These are phyloP conservation scores for Globisporangium heterothallicum DNA, from an alignment of 352 stramenopile genomes.

Conservation along the genomic window DNA sequence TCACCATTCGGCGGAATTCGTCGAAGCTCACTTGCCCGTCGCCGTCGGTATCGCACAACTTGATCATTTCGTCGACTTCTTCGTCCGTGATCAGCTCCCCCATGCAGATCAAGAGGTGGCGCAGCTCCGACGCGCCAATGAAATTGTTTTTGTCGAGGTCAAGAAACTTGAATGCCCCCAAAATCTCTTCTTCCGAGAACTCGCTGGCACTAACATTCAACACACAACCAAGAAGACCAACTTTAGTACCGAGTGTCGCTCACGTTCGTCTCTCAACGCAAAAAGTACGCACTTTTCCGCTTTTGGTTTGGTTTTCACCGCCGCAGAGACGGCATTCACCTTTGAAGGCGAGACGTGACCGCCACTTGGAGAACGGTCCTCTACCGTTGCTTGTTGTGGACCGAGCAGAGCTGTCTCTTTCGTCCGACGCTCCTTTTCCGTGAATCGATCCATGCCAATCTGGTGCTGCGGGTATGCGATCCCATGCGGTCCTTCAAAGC, in stretches of 20 bases:
- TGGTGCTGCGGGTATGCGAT: constrained; percentile 91
- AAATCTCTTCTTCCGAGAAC: constrained; percentile 92
- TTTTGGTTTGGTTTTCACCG: constrained; percentile 15
- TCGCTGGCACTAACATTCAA: constrained; percentile 36
- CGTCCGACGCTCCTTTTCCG: constrained; percentile 61
- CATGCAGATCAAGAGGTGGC: constrained; percentile 94
- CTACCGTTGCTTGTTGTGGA: constrained; percentile 4
- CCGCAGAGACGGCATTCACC: constrained; percentile 13
- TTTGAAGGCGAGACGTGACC: constrained; percentile 6
- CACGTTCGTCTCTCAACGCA: no score
- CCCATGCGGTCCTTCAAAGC: constrained; percentile 73
- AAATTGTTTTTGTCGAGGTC: constrained; percentile 94
- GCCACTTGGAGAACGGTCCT: no score
- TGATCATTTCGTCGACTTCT: constrained; percentile 92
- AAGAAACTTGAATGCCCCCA: constrained; percentile 88
- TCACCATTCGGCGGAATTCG: constrained; percentile 87
- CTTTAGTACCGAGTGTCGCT: no score
- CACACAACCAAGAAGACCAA: no score
- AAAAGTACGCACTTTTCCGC: constrained; percentile 24
- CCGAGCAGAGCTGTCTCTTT: constrained; percentile 42
- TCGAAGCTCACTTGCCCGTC: constrained; percentile 91
- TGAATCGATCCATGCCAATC: constrained; percentile 66
- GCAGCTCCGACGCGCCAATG: constrained; percentile 89
- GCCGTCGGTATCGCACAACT: constrained; percentile 89
- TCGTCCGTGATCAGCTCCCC: constrained; percentile 94